These are phyloP conservation scores for Mortierella sp. DNA, from an alignment of 371 early-diverging fungal genomes.

Conservation along the genomic window DNA sequence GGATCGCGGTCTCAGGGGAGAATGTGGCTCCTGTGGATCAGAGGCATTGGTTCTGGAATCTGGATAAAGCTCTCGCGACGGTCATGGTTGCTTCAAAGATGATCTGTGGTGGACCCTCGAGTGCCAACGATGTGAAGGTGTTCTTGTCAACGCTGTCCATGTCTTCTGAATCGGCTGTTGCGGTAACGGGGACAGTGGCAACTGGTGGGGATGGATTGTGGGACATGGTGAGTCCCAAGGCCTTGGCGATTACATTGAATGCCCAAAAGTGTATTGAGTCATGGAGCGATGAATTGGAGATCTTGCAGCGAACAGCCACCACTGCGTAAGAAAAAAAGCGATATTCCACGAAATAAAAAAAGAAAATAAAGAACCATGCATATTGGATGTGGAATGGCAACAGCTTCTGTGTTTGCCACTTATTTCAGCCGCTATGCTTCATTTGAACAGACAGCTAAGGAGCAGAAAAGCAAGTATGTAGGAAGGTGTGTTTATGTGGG, in stretches of 20 bases:
- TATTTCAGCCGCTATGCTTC: too few species aligned
- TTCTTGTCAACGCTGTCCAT: slow-evolving; percentile 17
- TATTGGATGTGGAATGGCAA: too few species aligned
- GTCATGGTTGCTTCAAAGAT: slow-evolving; percentile 42
- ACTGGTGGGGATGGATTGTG: neutral
- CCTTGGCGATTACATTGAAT: slow-evolving; percentile 13
- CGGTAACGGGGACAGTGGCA: neutral
- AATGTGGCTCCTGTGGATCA: slow-evolving; percentile 30
- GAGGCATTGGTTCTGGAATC: slow-evolving; percentile 48
- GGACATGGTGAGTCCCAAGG: neutral
- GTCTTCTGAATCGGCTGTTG: neutral
- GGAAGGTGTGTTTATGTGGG: too few species aligned
- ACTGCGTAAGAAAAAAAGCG: neutral
- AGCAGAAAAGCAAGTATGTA: too few species aligned
- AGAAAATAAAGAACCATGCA: too few species aligned
- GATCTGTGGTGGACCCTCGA: slow-evolving; percentile 32
- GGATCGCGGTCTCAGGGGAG: slow-evolving; percentile 27
- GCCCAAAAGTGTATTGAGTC: slow-evolving; percentile 36
- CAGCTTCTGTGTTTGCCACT: too few species aligned
- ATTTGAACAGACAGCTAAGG: too few species aligned
- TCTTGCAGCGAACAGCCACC: slow-evolving; percentile 30
- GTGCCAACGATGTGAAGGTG: neutral
- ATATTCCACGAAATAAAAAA: too few species aligned
- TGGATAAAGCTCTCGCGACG: slow-evolving; percentile 41
- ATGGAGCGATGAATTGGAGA: slow-evolving; percentile 31